Evolutionary conservation across 139 green algal species (phyloP).

Genomic region (Chlorella vulgaris): DNA sequence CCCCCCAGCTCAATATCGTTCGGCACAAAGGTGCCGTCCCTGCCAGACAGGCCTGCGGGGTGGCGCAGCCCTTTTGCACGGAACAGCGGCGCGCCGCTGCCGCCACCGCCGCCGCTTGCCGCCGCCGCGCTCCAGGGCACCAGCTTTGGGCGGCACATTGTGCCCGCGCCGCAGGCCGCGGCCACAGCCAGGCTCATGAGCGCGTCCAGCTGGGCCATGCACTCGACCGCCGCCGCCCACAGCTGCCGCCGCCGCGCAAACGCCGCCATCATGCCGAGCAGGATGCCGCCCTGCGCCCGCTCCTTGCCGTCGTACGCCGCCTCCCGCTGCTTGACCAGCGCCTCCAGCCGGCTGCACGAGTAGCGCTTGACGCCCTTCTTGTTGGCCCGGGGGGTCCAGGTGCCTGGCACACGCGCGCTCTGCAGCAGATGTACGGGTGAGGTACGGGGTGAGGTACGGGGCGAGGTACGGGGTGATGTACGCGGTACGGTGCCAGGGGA

Average conservation of each 20-base stretch:
- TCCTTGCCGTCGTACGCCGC: slow-evolving; percentile 52
- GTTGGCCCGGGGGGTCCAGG: slow-evolving; percentile 64
- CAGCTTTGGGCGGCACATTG: slow-evolving; percentile 71
- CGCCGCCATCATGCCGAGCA: slow-evolving; percentile 53
- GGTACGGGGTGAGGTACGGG: neutral
- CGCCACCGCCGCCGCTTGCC: neutral
- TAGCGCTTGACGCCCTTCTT: slow-evolving; percentile 85
- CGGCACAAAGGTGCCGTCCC: slow-evolving; percentile 84
- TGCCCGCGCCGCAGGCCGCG: slow-evolving; percentile 45
- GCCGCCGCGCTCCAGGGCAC: slow-evolving; percentile 27
- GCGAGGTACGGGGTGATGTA: neutral
- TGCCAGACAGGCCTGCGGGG: slow-evolving; percentile 59
- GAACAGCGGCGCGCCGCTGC: slow-evolving; percentile 52
- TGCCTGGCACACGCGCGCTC: slow-evolving; percentile 38
- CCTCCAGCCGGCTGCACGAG: slow-evolving; percentile 52
- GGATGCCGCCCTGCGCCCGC: slow-evolving; percentile 38
- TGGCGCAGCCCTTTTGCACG: slow-evolving; percentile 72
- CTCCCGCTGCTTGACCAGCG: slow-evolving; percentile 72
- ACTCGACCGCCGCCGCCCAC: slow-evolving; percentile 79
- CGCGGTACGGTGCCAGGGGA: neutral
- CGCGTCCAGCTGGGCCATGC: slow-evolving; percentile 83
- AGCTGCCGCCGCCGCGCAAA: slow-evolving; percentile 64
- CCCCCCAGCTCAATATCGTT: slow-evolving; percentile 91
- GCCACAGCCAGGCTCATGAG: slow-evolving; percentile 84
- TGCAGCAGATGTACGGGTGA: neutral